These are phyloP conservation scores for Besnoitia besnoiti DNA, from an alignment of 169 alveolate genomes.

Conservation along the genomic window DNA sequence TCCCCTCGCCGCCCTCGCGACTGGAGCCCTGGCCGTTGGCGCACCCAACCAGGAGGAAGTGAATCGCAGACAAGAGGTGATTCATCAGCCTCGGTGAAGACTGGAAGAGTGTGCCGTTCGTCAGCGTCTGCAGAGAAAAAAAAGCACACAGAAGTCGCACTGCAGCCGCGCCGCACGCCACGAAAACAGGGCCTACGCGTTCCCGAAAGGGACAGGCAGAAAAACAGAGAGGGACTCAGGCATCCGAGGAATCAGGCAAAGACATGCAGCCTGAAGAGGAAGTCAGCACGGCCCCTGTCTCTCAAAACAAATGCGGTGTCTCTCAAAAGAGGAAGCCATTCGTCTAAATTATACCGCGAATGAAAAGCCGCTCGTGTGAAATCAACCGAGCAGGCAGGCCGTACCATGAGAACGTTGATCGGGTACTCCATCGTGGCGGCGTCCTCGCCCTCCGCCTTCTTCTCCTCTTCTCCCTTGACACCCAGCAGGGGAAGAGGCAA, in stretches of 20 bases:
- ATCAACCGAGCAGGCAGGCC: background rate
- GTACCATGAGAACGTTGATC: conserved; percentile 61
- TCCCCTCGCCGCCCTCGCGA: background rate
- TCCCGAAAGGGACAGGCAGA: too few relatives aligned
- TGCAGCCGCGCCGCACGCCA: too few relatives aligned
- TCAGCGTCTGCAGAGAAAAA: conserved; percentile 46
- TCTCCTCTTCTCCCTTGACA: background rate
- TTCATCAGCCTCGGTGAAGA: conserved; percentile 52
- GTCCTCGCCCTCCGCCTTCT: background rate
- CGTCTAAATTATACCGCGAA: too few relatives aligned
- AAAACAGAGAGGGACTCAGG: too few relatives aligned
- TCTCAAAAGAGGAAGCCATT: background rate
- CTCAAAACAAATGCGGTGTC: too few relatives aligned
- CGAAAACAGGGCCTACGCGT: too few relatives aligned
- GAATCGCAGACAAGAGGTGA: conserved; percentile 43
- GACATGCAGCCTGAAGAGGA: too few relatives aligned
- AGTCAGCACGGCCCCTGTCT: too few relatives aligned
- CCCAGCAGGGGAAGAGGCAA: background rate
- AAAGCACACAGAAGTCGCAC: background rate
- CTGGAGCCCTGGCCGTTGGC: background rate
- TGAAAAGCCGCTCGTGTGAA: background rate
- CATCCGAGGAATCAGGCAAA: too few relatives aligned
- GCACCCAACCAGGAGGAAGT: conserved; percentile 16
- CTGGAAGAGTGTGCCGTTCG: conserved; percentile 41
- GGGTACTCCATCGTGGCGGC: conserved; percentile 45